These are phyloP conservation scores for Fraxinus sp. DNA, from an alignment of 305 asterid genomes.

Conservation along the genomic window DNA sequence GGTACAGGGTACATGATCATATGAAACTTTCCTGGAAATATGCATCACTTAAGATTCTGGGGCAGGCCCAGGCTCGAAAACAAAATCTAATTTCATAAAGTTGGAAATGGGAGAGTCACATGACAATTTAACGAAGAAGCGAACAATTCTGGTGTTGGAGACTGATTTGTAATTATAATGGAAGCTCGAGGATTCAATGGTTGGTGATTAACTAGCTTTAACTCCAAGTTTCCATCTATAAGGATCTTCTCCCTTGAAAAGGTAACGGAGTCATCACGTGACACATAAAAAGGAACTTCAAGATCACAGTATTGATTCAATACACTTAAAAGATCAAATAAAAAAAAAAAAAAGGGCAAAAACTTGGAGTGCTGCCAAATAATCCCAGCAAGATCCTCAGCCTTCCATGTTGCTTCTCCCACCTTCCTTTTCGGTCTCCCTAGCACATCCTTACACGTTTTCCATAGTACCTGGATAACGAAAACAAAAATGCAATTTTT, in stretches of 20 bases:
- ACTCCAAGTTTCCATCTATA: background rate
- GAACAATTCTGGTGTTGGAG: background rate
- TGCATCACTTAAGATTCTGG: background rate
- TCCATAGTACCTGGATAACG: conserved; percentile 60
- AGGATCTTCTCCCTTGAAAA: background rate
- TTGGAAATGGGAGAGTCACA: background rate
- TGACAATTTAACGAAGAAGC: background rate
- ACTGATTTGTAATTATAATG: background rate
- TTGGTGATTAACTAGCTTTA: background rate
- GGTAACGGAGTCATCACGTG: background rate
- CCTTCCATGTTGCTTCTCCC: conserved; percentile 81
- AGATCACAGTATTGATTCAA: background rate
- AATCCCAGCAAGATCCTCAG: conserved; percentile 84
- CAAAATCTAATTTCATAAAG: background rate
- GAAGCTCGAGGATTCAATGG: background rate
- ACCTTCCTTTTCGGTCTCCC: conserved; percentile 88
- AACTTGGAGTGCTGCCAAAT: conserved; percentile 79
- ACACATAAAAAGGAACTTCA: background rate
- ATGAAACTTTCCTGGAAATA: background rate
- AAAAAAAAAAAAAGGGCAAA: background rate
- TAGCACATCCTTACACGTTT: conserved; percentile 60
- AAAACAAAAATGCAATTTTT: background rate
- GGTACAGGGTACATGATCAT: background rate
- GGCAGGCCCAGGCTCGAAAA: background rate
- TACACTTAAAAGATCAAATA: conserved; percentile 2